phyloP scores from a whole-genome alignment of 192 early-diverging fungal species.

The Coemansia sp. region DNA sequence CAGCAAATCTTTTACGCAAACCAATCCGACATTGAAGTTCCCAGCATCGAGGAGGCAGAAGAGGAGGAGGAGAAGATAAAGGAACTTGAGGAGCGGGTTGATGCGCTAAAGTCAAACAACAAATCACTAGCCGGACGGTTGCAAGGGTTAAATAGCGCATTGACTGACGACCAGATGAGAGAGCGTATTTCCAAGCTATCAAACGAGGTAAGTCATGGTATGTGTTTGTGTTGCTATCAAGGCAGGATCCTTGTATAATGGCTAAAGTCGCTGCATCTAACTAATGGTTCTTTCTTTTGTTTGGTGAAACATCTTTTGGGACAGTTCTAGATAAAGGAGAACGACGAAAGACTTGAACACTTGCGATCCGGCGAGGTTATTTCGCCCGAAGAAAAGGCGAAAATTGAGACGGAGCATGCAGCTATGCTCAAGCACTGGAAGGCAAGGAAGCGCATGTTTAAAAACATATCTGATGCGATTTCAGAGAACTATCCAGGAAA shows the following conservation, averaged over 20 bases:
- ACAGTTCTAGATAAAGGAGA: constrained; percentile 19
- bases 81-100: constrained; percentile 25
- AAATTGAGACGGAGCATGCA: constrained; percentile 32
- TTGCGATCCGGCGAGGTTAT: constrained; percentile 48
- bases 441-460: constrained; percentile 60
- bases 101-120: constrained; percentile 32
- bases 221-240: neutral
- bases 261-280: too few relatives aligned
- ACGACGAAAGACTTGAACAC: constrained; percentile 34
- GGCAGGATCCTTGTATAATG: too few relatives aligned
- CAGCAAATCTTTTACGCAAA: constrained; percentile 47
- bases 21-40: constrained; percentile 32
- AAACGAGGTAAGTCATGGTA: constrained; percentile 18
- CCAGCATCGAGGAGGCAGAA: constrained; percentile 45
- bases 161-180: constrained; percentile 48
- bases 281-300: neutral
- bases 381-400: constrained; percentile 38
- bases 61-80: constrained; percentile 43
- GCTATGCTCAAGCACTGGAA: constrained; percentile 59
- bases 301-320: neutral
- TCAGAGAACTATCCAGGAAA: constrained; percentile 58
- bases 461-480: constrained; percentile 54
- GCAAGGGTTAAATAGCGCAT: constrained; percentile 28
- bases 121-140: constrained; percentile 20
- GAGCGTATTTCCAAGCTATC: constrained; percentile 40